phyloP scores from a whole-genome alignment of 164 flowering plant species.

The Saururus chinensis region DNA sequence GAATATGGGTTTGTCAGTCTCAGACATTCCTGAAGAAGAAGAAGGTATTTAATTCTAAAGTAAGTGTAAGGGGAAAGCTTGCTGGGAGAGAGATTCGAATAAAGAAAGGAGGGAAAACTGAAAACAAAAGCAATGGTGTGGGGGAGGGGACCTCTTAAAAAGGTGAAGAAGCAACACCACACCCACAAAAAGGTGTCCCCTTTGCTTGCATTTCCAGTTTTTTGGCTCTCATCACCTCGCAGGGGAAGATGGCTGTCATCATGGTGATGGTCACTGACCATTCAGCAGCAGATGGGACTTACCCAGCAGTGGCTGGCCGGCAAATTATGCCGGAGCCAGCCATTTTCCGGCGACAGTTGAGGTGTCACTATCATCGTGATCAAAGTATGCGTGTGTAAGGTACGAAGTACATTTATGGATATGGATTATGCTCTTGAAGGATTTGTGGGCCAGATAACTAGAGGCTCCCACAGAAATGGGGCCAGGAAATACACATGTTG shows the following conservation, averaged over 20 bases:
- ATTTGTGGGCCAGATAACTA: no score
- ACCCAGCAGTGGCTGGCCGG: neutral
- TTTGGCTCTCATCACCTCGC: neutral
- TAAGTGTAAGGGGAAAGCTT: conserved; percentile 1
- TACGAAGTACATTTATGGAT: no score
- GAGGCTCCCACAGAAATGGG: no score
- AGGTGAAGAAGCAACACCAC: neutral
- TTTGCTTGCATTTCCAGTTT: conserved; percentile 36
- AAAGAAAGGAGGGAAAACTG: conserved; percentile 13
- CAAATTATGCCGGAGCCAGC: neutral
- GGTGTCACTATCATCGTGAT: conserved; percentile 1
- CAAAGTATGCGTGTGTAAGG: no score
- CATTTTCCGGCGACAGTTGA: conserved; percentile 3
- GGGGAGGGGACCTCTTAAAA: conserved; percentile 2
- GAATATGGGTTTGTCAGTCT: no score
- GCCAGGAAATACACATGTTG: no score
- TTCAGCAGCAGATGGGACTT: no score
- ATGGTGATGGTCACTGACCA: neutral
- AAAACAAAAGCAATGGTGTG: conserved; percentile 9
- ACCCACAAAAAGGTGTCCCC: neutral
- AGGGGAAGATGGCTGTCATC: neutral
- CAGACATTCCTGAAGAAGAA: neutral
- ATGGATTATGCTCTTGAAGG: neutral
- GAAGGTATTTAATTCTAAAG: neutral
- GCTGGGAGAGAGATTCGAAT: conserved; percentile 1